phyloP scores from a whole-genome alignment of 2,329 filamentous ascomycete genomes.

The Beauveria varroae region DNA sequence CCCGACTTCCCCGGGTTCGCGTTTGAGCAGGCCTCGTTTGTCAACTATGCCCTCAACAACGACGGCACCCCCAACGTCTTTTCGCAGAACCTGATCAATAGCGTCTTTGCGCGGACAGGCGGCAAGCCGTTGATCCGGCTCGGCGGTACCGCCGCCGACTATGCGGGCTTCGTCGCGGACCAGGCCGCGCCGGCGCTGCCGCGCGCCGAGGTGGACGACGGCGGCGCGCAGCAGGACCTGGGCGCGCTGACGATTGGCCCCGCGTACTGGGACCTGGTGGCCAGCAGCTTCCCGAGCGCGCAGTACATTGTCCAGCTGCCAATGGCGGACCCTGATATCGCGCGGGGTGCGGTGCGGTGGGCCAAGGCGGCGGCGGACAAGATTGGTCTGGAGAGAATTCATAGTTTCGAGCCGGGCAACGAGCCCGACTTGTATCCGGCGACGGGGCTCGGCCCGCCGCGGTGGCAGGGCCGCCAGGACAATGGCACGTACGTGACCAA shows the following conservation, averaged over 20 bases:
- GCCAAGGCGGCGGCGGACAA: slow-evolving; percentile 20
- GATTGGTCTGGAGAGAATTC: slow-evolving; percentile 25
- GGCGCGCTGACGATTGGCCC: slow-evolving; percentile 28
- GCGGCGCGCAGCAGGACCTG: slow-evolving; percentile 27
- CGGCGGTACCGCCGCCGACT: slow-evolving; percentile 29
- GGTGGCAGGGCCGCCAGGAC: slow-evolving; percentile 25
- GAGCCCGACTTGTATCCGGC: slow-evolving; percentile 27
- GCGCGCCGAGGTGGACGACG: slow-evolving; percentile 24
- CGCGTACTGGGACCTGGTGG: slow-evolving; percentile 24
- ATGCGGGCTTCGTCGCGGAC: slow-evolving; percentile 25
- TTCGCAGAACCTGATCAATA: slow-evolving; percentile 26
- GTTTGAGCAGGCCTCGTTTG: slow-evolving; percentile 6
- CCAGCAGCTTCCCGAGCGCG: slow-evolving; percentile 23
- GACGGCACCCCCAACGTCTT: slow-evolving; percentile 25
- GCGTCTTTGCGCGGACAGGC: slow-evolving; percentile 26
- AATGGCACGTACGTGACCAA: slow-evolving; percentile 29
- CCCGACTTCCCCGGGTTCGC: slow-evolving; percentile 3
- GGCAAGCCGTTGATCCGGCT: slow-evolving; percentile 27
- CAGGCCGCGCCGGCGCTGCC: slow-evolving; percentile 25
- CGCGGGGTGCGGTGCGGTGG: slow-evolving; percentile 26
- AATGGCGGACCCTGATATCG: slow-evolving; percentile 27
- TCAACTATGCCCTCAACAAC: slow-evolving; percentile 14
- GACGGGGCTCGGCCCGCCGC: slow-evolving; percentile 23
- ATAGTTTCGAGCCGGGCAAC: slow-evolving; percentile 29
- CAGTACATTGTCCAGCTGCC: slow-evolving; percentile 29